These are phyloP conservation scores for Asparagopsis taxiformis DNA, from an alignment of 31 red algal genomes.

Conservation along the genomic window DNA sequence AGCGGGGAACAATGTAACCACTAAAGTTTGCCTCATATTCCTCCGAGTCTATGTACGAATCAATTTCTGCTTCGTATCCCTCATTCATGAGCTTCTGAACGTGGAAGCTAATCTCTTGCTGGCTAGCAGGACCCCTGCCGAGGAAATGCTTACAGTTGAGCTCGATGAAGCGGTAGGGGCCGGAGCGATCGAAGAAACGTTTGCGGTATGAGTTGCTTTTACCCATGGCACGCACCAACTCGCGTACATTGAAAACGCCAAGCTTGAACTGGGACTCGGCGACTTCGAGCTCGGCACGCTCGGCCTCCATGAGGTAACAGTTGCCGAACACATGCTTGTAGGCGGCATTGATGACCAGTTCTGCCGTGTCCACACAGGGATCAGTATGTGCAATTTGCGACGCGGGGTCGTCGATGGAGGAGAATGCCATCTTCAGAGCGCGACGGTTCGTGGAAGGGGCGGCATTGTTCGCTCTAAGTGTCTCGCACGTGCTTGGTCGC, in stretches of 20 bases:
- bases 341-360: not conserved
- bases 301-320: slow-evolving; percentile 46
- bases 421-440: slow-evolving; percentile 61
- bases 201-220: slow-evolving; percentile 31
- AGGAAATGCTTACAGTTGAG: slow-evolving; percentile 53
- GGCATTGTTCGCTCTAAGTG: too few species aligned
- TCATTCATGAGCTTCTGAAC: slow-evolving; percentile 40
- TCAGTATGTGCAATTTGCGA: not conserved
- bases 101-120: slow-evolving; percentile 37
- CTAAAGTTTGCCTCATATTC: slow-evolving; percentile 41
- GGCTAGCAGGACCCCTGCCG: slow-evolving; percentile 20
- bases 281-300: slow-evolving; percentile 33
- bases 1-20: slow-evolving; percentile 25
- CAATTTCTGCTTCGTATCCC: slow-evolving; percentile 50
- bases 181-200: slow-evolving; percentile 44
- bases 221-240: slow-evolving; percentile 34
- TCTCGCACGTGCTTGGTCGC: too few species aligned
- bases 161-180: slow-evolving; percentile 58
- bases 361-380: slow-evolving; percentile 8
- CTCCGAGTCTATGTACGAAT: slow-evolving; percentile 35
- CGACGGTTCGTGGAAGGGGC: too few species aligned
- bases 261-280: slow-evolving; percentile 23
- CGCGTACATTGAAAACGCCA: slow-evolving; percentile 10
- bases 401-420: slow-evolving; percentile 50
- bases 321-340: slow-evolving; percentile 66